Base-by-base conservation (phyloP, 768 basidiomycete genomes). In the Phanerochaete carnosa region DNA sequence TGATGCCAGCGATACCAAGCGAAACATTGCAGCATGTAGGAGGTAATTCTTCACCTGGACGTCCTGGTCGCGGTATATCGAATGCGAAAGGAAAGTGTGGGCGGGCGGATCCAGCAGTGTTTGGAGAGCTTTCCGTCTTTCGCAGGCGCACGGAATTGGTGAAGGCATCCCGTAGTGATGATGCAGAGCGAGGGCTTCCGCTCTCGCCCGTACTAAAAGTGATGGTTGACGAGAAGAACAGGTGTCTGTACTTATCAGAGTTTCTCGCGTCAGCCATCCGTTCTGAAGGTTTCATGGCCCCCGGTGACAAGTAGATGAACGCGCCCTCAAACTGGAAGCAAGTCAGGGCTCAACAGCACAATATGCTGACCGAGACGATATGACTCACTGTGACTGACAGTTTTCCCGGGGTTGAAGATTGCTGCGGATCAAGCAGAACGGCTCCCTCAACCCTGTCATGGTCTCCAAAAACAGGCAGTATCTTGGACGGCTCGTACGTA, bases 361-460 rank as follows among this genome's bases (percentile, higher is more conserved):
- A 32, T 4, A 23, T n/a, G 30, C 29, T 35, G 54, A 25, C 29
- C 62, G 54, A 25, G 35, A 19, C 32, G 39, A 43, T 43, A 8
- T 43, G 30, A 71, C 75, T 56, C 64, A 89, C 89, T 23, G 83
- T 77, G 47, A 90, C 75, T 16, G 78, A 75, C 53, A 90, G 72
- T 22, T 79, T 79, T n/a, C 89, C 88, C 3, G 79, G 78, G 1
- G 60, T 60, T 75, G 80, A 52, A 76, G 73, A 68, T 76, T 83
- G 60, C 67, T 79, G 55, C 13, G 81, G 75, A 65, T 86, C 83
- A 1, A 90, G 77, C 19, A 78, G 76, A 15, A 90, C 79, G 57
- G 78, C 82, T 33, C 89, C 89, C 62, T 78, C 76, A 16, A 90
- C 76, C 62, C 76, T 80, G 67, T 88, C 86, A 49, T 81, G 78